Evolutionary conservation across 805 yeast species (phyloP).

Genomic region (Blastobotrys robertii): DNA sequence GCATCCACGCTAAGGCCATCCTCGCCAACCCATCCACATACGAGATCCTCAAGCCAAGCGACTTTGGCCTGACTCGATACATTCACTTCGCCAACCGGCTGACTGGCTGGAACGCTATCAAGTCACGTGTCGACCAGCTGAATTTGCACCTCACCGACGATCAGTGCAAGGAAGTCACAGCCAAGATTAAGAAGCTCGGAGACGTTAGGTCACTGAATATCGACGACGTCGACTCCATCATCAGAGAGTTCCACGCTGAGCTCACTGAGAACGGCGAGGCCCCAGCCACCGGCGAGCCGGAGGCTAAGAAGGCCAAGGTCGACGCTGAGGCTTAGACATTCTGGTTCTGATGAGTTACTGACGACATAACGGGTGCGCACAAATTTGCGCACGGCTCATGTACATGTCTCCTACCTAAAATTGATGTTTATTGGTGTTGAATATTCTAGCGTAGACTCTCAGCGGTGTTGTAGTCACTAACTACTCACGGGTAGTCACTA

Average conservation of each 20-base stretch:
- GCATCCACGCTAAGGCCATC: constrained; percentile 98
- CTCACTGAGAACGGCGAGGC: constrained; percentile 19
- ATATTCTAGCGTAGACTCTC: no score
- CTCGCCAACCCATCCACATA: constrained; percentile 98
- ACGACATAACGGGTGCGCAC: no score
- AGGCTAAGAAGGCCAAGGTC: constrained; percentile 26
- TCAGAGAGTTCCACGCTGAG: constrained; percentile 84
- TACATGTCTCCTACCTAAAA: no score
- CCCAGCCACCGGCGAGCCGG: constrained; percentile 17
- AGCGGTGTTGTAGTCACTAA: no score
- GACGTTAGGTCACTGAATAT: constrained; percentile 90
- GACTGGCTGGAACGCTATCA: constrained; percentile 99
- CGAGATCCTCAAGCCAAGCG: constrained; percentile 89
- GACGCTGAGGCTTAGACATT: constrained; percentile 8
- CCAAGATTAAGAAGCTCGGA: constrained; percentile 86
- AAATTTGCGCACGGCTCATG: no score
- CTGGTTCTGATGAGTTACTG: no score
- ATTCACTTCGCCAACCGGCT: constrained; percentile 96
- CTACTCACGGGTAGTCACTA: no score
- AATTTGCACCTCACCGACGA: constrained; percentile 82
- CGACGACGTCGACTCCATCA: constrained; percentile 95
- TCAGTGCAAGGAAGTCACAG: constrained; percentile 90
- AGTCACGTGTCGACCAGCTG: constrained; percentile 94
- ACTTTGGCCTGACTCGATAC: constrained; percentile 91
- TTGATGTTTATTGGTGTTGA: no score